Evolutionary conservation across 2,329 filamentous ascomycete species (phyloP).

Genomic region (Colletotrichum kahawae): DNA sequence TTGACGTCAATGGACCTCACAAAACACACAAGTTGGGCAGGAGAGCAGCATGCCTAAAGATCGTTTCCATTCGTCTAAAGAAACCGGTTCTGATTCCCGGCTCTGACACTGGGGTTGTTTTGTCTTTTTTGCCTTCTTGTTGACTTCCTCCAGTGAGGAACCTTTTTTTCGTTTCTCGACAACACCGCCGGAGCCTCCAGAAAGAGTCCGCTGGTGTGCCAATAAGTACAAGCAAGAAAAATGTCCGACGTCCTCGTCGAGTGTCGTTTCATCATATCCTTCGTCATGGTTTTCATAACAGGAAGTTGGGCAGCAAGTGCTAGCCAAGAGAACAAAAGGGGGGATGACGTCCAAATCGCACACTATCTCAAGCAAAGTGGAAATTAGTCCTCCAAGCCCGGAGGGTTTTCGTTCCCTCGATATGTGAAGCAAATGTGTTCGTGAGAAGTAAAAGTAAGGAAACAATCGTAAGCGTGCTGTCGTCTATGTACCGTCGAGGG

Average conservation of each 20-base stretch:
- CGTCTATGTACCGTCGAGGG: slow-evolving; percentile 20
- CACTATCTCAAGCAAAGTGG: slow-evolving; percentile 5
- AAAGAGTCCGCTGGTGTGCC: neutral
- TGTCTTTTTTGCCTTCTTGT: neutral
- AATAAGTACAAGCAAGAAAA: neutral
- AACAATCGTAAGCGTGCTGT: slow-evolving; percentile 16
- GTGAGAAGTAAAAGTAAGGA: slow-evolving; percentile 12
- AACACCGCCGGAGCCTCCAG: neutral
- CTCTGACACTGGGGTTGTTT: neutral
- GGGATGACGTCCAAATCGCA: slow-evolving; percentile 1
- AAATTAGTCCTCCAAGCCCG: slow-evolving; percentile 16
- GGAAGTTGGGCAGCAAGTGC: neutral
- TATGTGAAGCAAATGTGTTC: slow-evolving; percentile 22
- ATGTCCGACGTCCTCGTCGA: slow-evolving; percentile 10
- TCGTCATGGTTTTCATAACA: slow-evolving; percentile 17
- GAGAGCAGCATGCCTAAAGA: neutral
- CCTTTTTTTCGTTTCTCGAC: neutral
- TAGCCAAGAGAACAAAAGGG: neutral
- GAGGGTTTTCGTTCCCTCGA: neutral
- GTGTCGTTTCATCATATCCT: slow-evolving; percentile 19
- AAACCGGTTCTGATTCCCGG: neutral
- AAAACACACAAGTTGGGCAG: neutral
- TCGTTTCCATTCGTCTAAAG: slow-evolving; percentile 8
- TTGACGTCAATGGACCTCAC: neutral
- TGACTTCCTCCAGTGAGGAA: neutral